Base-by-base conservation (phyloP, 31 red algal species). In the Odonthalia washingtoniensis region DNA sequence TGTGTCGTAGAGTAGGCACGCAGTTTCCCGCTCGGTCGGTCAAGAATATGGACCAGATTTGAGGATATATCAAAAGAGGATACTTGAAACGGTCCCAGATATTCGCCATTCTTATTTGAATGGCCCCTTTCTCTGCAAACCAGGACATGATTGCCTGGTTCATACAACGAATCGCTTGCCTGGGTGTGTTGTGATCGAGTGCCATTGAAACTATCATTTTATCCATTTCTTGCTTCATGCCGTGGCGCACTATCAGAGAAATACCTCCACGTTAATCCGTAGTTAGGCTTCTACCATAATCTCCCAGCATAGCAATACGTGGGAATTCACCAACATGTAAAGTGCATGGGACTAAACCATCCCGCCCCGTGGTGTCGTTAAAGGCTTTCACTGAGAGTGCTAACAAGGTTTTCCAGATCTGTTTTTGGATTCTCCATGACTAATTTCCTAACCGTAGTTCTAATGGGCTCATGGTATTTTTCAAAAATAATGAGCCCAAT, bases 311-410 rank as follows among this genome's bases (percentile, higher is more conserved):
- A 18, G 37, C 24, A 39, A 87, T 36, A n/a, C 5, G 40, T 40
- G 70, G 40, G 52, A 38, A 87, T 52, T 87, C 83, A 39, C 39
- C 70, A 0, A 87, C 75, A 24, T n/a, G 76, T 40, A 44, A 0
- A 16, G 85, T 0, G 38, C 61, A 79, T 72, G 85, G 31, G 26
- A 88, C 61, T 52, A 88, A 74, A 0, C 85, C 74, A 49, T 70
- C 74, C 14, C 53, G 75, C 9, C 74, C 85, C 12, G 80, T 41
- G 24, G 82, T 75, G 82, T 86, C 62, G 64, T 83, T 83, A 0
- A 70, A 37, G 9, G 80, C 80, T 28, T 87, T 87, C 27, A 77
- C 73, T 2, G 70, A 12, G 33, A 63, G 0, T 24, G 42, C 52
- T 0, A 87, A n/a, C 2, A 40, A 41, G 21, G 35, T n/a, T 57